Conservation (phyloP, 2,329 filamentous ascomycete species). For the Microsporum canis region DNA sequence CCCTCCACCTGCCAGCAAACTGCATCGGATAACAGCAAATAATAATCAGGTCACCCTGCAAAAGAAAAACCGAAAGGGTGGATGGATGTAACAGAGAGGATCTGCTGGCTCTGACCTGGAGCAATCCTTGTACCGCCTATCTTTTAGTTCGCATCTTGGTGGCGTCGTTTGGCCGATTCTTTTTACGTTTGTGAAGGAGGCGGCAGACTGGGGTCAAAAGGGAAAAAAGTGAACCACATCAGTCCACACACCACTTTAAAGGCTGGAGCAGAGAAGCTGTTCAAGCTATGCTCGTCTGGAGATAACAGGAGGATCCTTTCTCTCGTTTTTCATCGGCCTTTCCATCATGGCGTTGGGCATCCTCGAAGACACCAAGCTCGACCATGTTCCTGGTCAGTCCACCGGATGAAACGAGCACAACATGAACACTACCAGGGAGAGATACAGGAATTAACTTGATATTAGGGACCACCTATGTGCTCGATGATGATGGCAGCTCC, state of each 20-base stretch:
- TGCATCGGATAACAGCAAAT: background rate
- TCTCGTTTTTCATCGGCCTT: background rate
- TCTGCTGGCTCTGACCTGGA: background rate
- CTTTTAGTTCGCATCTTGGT: background rate
- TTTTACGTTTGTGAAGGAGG: background rate
- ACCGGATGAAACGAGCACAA: conserved; percentile 11
- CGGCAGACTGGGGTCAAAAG: too few relatives aligned
- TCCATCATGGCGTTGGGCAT: conserved; percentile 57
- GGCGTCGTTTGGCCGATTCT: background rate
- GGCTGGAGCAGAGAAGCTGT: too few relatives aligned
- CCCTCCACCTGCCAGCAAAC: background rate
- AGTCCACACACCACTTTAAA: too few relatives aligned
- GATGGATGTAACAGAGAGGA: background rate
- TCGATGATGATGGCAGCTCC: conserved; percentile 45
- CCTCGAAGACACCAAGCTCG: conserved; percentile 53
- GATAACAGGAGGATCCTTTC: background rate
- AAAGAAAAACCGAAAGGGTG: background rate
- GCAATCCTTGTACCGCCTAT: background rate
- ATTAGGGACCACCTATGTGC: conserved; percentile 44
- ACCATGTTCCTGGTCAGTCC: conserved; percentile 62
- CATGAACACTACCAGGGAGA: conserved; percentile 11
- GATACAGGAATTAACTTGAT: background rate
- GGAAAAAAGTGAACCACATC: too few relatives aligned
- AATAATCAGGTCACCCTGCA: background rate
- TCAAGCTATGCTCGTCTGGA: too few relatives aligned